Percentiles rank a stretch among this genome's conserved stretches.
Conservation (phyloP, 2,329 filamentous ascomycete species). For the Ophiostoma sp. region DNA sequence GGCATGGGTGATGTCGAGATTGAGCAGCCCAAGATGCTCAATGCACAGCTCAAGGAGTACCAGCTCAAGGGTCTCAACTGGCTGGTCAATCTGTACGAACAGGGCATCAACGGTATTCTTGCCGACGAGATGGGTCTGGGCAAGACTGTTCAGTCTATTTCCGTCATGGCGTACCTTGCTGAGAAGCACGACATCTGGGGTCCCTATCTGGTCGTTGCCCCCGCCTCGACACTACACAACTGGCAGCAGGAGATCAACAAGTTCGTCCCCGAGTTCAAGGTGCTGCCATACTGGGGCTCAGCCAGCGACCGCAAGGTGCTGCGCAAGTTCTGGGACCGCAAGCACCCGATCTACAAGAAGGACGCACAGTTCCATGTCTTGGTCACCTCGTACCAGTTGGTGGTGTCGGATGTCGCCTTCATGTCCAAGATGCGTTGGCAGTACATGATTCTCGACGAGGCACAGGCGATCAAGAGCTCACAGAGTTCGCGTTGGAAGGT, state of each 20-base stretch:
- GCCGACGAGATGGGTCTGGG: conserved; percentile 99
- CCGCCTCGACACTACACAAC: conserved; percentile 93
- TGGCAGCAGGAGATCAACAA: conserved; percentile 98
- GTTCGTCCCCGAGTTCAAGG: conserved; percentile 92
- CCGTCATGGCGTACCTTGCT: conserved; percentile 96
- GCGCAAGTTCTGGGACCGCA: conserved; percentile 98
- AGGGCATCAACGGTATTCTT: conserved; percentile 98
- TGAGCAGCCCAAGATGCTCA: conserved; percentile 87
- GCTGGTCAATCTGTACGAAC: conserved; percentile 97
- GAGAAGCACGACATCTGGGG: conserved; percentile 98
- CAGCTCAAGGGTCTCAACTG: conserved; percentile 98
- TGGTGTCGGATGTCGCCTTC: conserved; percentile 92
- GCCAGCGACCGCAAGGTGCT: conserved; percentile 91
- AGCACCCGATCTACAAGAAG: conserved; percentile 90
- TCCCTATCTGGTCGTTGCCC: conserved; percentile 92
- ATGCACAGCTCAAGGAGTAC: conserved; percentile 94
- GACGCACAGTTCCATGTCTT: conserved; percentile 94
- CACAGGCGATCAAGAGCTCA: conserved; percentile 97
- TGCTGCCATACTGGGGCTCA: conserved; percentile 94
- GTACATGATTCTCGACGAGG: conserved; percentile 99
- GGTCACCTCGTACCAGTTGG: conserved; percentile 93
- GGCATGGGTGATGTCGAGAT: conserved; percentile 92
- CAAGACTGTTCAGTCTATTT: conserved; percentile 98
- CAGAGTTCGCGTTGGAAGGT: conserved; percentile 96
- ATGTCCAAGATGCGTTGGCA: conserved; percentile 99